Conservation (phyloP, 1,284 basidiomycete genomes). For the Ustanciosporium gigantosporum region DNA sequence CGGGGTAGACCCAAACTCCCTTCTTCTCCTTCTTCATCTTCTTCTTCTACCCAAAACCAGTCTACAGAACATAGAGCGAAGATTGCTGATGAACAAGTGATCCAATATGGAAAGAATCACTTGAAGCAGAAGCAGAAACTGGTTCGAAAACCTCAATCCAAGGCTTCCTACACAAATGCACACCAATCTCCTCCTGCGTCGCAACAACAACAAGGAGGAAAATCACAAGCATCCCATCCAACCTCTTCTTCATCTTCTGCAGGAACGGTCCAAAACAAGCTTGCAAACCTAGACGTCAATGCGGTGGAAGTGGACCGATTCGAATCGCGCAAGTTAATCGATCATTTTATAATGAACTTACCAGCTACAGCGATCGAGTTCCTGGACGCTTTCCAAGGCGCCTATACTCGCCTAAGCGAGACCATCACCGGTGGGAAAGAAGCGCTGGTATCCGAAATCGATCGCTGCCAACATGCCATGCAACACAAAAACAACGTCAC, state of each 20-base stretch:
- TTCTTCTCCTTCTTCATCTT: too few species aligned
- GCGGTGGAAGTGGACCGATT: constrained; percentile 1
- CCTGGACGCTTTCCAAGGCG: constrained; percentile 81
- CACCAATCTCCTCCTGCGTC: too few species aligned
- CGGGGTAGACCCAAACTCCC: constrained; percentile 8
- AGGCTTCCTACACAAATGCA: not conserved
- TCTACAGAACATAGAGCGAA: not conserved
- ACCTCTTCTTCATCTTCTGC: too few species aligned
- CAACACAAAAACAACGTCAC: not conserved
- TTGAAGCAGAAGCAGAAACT: constrained; percentile 4
- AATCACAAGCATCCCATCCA: not conserved
- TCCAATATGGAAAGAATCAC: constrained; percentile 5
- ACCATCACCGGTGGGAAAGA: constrained; percentile 38
- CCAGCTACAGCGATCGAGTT: constrained; percentile 89
- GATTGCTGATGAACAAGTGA: constrained; percentile 11
- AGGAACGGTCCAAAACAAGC: not conserved
- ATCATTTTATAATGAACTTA: constrained; percentile 96
- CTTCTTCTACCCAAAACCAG: not conserved
- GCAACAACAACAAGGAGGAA: not conserved
- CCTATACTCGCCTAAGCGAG: constrained; percentile 65
- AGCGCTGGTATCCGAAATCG: not conserved
- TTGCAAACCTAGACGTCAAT: not conserved
- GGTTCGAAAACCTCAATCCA: not conserved
- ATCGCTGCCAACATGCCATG: not conserved
- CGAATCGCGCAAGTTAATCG: constrained; percentile 43